Percentiles rank a stretch among this genome's conserved stretches.
These are phyloP conservation scores for Pseudophaeomoniella oleicola DNA, from an alignment of 2,329 filamentous ascomycete genomes.

Conservation along the genomic window DNA sequence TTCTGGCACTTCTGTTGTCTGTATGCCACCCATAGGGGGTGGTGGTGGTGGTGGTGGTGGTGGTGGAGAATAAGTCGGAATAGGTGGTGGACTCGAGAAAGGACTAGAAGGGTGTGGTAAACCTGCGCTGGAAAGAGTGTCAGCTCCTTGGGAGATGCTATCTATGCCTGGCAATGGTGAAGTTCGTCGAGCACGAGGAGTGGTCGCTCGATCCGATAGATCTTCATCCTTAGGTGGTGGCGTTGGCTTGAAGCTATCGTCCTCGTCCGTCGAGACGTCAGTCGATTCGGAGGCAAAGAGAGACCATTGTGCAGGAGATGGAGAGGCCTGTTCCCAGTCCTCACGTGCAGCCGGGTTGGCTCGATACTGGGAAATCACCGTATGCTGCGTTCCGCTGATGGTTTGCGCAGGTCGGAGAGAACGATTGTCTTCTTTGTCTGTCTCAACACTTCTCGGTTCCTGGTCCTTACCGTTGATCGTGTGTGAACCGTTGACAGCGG, in stretches of 20 bases:
- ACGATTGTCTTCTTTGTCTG: no score
- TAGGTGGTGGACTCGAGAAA: background rate
- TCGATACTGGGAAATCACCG: constrained; percentile 13
- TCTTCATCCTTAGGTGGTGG: constrained; percentile 27
- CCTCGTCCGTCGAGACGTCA: constrained; percentile 15
- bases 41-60: constrained; percentile 7
- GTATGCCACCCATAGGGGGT: constrained; percentile 5
- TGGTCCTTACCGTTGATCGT: no score
- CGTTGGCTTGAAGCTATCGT: constrained; percentile 20
- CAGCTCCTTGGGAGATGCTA: constrained; percentile 4
- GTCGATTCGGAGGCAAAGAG: constrained; percentile 25
- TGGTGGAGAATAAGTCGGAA: constrained; percentile 4
- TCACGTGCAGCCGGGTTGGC: constrained; percentile 29
- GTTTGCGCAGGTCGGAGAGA: background rate
- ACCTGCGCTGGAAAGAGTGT: no score
- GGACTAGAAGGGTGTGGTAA: no score
- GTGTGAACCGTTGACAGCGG: no score
- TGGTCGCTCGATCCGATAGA: constrained; percentile 3
- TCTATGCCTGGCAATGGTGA: constrained; percentile 6
- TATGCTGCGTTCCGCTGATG: background rate
- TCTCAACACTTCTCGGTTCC: no score
- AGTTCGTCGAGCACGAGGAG: constrained; percentile 7
- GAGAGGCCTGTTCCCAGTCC: constrained; percentile 34
- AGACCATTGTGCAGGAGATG: constrained; percentile 35
- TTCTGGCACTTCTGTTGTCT: no score